Evolutionary conservation across 164 flowering plant genomes (phyloP), one percentile per base, ranked within the genome.

Genomic region (Pachysandra terminalis): DNA sequence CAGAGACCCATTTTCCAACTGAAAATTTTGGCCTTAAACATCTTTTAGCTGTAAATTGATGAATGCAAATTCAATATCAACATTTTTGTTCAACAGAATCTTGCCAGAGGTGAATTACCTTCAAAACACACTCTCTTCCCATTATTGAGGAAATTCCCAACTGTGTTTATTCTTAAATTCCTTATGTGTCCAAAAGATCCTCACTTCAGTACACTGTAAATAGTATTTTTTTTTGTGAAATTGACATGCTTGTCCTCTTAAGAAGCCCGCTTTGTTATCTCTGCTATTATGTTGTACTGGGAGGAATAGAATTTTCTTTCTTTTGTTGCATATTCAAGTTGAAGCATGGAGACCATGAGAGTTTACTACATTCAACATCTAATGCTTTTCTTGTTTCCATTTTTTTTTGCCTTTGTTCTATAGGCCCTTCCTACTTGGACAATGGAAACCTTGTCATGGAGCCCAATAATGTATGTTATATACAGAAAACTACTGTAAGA

Each of bases 361-460:
- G 13, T n/a, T 62, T 8, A 9, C 65, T 40, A 12, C 52, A 17
- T 48, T 15, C 59, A 21, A 24, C 9, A 17, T 27, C 73, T 73
- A 52, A 74, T 59, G 22, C 58, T 48, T 49, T 28, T 48, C 35
- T 32, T 32, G 37, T 32, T 32, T 32, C 37, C 37, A 3, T 32
- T 32, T 32, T 7, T 32, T 32, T n/a, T n/a, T n/a, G n/a, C 37
- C 37, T 7, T 65, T 59, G 40, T 27, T 52, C n/a, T 13, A 59
- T 56, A 90, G 96, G 83, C 68, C 69, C 71, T 66, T 81, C 90
- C 37, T 77, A 79, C 35, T 73, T 68, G 71, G 74, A 65, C 60
- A 68, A 70, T 71, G 75, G 73, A 56, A 69, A 64, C 79, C 65
- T 70, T 26, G 86, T 79, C 26, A 67, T 62, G 28, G 91, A 87